phyloP scores from a whole-genome alignment of 805 yeast genomes.

The Vanderwaltozyma polyspora region DNA sequence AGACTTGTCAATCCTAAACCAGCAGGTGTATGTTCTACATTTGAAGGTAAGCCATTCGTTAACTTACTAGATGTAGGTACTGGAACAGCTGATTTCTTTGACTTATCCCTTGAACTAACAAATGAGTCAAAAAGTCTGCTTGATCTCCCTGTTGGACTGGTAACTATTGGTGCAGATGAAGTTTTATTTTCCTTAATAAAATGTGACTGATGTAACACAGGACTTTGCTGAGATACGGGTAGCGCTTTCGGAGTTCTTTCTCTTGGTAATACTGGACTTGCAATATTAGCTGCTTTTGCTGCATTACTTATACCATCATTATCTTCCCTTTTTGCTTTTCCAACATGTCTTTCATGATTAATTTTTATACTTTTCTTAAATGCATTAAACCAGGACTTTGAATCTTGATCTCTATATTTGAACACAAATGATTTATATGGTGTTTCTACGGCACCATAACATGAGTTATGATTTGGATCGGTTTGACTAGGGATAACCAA shows the following conservation, averaged over 20 bases:
- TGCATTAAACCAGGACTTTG: slow-evolving; percentile 46
- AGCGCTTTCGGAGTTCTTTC: neutral
- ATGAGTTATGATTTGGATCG: slow-evolving; percentile 27
- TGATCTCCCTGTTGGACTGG: neutral
- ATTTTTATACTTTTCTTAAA: slow-evolving; percentile 38
- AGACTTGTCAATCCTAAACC: slow-evolving; percentile 7
- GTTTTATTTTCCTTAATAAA: neutral
- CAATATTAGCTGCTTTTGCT: slow-evolving; percentile 12
- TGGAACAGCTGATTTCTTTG: slow-evolving; percentile 11
- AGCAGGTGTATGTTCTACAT: slow-evolving; percentile 4
- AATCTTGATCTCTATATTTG: slow-evolving; percentile 42
- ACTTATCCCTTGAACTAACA: slow-evolving; percentile 15
- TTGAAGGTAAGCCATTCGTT: slow-evolving; percentile 28
- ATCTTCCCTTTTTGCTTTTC: slow-evolving; percentile 6
- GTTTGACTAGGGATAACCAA: slow-evolving; percentile 30
- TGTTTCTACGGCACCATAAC: slow-evolving; percentile 44
- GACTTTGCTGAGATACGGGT: neutral
- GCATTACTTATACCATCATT: neutral
- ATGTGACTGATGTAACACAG: neutral
- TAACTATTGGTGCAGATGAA: neutral
- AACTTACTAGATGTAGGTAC: slow-evolving; percentile 24
- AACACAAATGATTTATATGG: slow-evolving; percentile 43
- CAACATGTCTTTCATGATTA: slow-evolving; percentile 31
- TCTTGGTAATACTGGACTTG: slow-evolving; percentile 6
- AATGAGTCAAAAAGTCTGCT: slow-evolving; percentile 27